Evolutionary conservation across 768 basidiomycete genomes (phyloP), one percentile per base, ranked within the genome.

Genomic region (Leccinum variicolor): DNA sequence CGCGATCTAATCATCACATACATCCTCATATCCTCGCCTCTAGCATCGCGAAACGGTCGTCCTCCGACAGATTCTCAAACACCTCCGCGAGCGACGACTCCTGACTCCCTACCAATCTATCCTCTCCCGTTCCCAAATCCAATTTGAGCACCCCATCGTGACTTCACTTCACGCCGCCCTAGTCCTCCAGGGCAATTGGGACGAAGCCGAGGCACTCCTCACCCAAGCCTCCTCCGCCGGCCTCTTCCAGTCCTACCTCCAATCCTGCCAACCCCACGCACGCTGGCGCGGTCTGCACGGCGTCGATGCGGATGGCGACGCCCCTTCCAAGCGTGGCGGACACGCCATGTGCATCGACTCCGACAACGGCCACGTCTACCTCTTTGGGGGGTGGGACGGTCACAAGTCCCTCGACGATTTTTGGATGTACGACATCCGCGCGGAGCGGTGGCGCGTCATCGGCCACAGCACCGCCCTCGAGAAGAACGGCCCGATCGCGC

Each of bases 331-430:
- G 47, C 83, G 91, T 1, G 88, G 90, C 15, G 91, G 90, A 0
- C 89, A 92, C 61, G 86, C 88, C 21, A 90, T 90, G 87, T 90
- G 88, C 62, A 82, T 91, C 60, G 90, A 92, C 65, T 73, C 79
- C 23, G 75, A 79, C 8, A 78, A 82, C 39, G 81, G 82, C 6
- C 70, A 80, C 46, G 83, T 92, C 28, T 92, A 92, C 66, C 77
- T 92, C 21, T 83, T 90, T 54, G 91, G 90, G 1, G 91, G 91
- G 0, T 92, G 86, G 84, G 82, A 90, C 59, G 89, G 91, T 1
- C 71, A 82, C 54, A 84, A 81, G 58, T 84, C 83, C 50, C 73
- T 92, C 29, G 86, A 89, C 65, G 90, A 93, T 68, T 87, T 92
- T 60, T 92, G 90, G 90, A 76, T 79, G 43, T 92, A 89, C 65